Percentiles rank a stretch among this genome's conserved stretches.
Conservation (phyloP, 2,329 filamentous ascomycete species). For the Penicillium glabrum region DNA sequence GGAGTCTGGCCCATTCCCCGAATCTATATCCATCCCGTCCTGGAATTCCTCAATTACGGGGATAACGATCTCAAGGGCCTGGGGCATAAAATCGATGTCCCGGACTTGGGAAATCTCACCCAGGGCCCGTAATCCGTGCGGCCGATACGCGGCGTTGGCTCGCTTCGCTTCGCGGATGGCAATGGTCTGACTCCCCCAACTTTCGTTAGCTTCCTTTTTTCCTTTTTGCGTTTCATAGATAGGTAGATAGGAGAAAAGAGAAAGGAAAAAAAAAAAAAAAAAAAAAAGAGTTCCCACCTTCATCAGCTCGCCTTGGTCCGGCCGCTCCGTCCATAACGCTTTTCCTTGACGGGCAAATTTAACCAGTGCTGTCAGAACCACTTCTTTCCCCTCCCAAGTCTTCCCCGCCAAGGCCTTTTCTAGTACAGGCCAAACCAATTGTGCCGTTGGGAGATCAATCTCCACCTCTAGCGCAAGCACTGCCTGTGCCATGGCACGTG, state of each 20-base stretch:
- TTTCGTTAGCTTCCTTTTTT: slow-evolving; percentile 1
- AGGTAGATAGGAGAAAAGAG: background rate
- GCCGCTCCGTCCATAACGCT: slow-evolving; percentile 57
- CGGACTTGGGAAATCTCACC: slow-evolving; percentile 70
- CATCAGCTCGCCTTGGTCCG: slow-evolving; percentile 64
- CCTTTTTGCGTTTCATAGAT: background rate
- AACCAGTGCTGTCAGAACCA: slow-evolving; percentile 75
- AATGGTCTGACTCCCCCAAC: slow-evolving; percentile 53
- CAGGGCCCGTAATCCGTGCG: slow-evolving; percentile 69
- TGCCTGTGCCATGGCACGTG: slow-evolving; percentile 74
- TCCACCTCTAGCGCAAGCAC: slow-evolving; percentile 62
- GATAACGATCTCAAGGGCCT: slow-evolving; percentile 64
- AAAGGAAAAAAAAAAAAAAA: slow-evolving; percentile 1
- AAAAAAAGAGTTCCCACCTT: slow-evolving; percentile 52
- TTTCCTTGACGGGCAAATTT: slow-evolving; percentile 69
- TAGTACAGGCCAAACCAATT: slow-evolving; percentile 75
- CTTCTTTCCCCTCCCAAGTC: slow-evolving; percentile 90
- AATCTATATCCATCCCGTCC: slow-evolving; percentile 68
- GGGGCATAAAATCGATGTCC: slow-evolving; percentile 67
- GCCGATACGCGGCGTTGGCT: slow-evolving; percentile 81
- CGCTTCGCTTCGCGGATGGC: slow-evolving; percentile 84
- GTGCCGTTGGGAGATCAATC: slow-evolving; percentile 59
- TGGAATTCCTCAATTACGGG: slow-evolving; percentile 60
- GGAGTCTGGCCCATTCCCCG: slow-evolving; percentile 36
- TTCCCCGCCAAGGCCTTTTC: slow-evolving; percentile 82